Base-by-base conservation (phyloP, 1,139 yeast genomes). In the Chernovozyma sophiae-reginae region DNA sequence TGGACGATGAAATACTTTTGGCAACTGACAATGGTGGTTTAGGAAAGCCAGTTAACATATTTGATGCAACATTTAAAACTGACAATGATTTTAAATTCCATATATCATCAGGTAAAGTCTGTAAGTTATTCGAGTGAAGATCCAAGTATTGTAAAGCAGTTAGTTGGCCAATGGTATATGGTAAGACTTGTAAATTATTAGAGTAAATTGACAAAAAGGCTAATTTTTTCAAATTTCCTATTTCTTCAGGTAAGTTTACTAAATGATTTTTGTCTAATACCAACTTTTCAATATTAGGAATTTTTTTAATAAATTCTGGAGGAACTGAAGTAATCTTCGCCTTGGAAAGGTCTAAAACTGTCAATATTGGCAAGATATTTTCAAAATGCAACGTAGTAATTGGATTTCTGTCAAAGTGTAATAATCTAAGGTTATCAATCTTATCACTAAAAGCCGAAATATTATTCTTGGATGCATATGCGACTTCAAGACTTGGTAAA, bases 191-290 rank as follows among this genome's bases (percentile, higher is more conserved):
- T 40, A 92, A 62, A 49, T 86, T 85, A 53, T 94, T 94, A 36
- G 81, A 79, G 40, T 77, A 81, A 4, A 83, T 70, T 4, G 95
- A 85, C 32, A 92, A 64, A 43, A 77, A 77, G 3, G 78, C 73
- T 48, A 92, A 65, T 40, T 71, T 77, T 20, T 66, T 62, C 48
- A 92, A 69, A 3, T 61, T 53, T 1, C 84, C 80, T 23, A 94
- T 71, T 39, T 81, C 83, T 3, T 74, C 68, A 0, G 98, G 97
- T 19, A 92, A 60, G 18, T 78, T 72, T 4, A 85, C 86, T 51
- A 92, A 70, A 55, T 86, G 95, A 53, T 92, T 92, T 49, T 83
- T 81, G 58, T 87, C 95, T 44, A 92, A 62, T 17, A 80, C 80
- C 45, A 92, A 63, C 43, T 79, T 83, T 52, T 86, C 96, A 37